Evolutionary conservation across 1,284 basidiomycete species (phyloP).

Genomic region (Wolfiporia cocos): DNA sequence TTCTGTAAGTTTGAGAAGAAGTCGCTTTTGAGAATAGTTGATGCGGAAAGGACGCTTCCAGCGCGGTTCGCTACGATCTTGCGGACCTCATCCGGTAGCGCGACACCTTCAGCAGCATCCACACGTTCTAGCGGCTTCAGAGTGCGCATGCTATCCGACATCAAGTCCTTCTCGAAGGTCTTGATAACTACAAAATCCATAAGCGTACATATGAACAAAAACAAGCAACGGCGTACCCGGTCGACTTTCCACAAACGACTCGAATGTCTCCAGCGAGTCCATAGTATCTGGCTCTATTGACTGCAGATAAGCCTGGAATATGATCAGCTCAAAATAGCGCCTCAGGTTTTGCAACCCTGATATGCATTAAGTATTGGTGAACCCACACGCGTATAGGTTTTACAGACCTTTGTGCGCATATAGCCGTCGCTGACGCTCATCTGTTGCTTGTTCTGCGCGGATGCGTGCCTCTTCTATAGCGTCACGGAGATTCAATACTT

Average conservation of each 20-base stretch:
- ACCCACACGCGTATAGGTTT: slow-evolving; percentile 1
- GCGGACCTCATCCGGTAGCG: slow-evolving; percentile 85
- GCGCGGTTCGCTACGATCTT: slow-evolving; percentile 80
- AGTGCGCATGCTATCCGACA: slow-evolving; percentile 73
- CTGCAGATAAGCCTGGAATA: slow-evolving; percentile 93
- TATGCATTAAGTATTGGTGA: slow-evolving; percentile 4
- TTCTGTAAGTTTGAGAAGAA: slow-evolving; percentile 96
- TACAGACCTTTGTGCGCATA: slow-evolving; percentile 65
- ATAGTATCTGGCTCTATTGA: slow-evolving; percentile 82
- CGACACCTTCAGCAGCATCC: slow-evolving; percentile 68
- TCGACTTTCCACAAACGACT: slow-evolving; percentile 73
- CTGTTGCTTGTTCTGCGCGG: slow-evolving; percentile 71
- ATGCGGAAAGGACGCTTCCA: slow-evolving; percentile 86
- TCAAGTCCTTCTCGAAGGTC: slow-evolving; percentile 91
- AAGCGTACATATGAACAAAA: background rate
- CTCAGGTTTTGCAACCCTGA: slow-evolving; percentile 75
- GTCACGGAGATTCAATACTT: slow-evolving; percentile 84
- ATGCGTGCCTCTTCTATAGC: slow-evolving; percentile 81
- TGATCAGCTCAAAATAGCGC: slow-evolving; percentile 87
- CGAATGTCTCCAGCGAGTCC: slow-evolving; percentile 72
- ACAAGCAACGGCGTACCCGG: slow-evolving; percentile 49
- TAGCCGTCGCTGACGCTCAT: slow-evolving; percentile 61
- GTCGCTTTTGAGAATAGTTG: slow-evolving; percentile 95
- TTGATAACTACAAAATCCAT: slow-evolving; percentile 63
- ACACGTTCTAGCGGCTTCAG: slow-evolving; percentile 83